Conservation (phyloP, 1,284 basidiomycete species). For the Agaricales sp. region DNA sequence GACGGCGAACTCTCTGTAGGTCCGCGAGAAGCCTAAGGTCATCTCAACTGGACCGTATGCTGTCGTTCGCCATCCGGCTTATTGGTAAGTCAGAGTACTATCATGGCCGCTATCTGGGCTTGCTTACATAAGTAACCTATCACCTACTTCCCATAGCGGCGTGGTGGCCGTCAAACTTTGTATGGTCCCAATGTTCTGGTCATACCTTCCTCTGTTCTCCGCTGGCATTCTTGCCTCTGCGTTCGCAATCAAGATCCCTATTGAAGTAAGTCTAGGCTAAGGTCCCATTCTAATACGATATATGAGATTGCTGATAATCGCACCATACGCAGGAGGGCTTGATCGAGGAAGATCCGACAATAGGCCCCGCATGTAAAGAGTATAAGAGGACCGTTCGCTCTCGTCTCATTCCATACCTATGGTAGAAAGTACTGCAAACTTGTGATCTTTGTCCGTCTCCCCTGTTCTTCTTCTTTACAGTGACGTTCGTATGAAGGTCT, state of each 20-base stretch:
- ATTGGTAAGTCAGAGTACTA: constrained; percentile 19
- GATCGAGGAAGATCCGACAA: constrained; percentile 18
- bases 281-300: background rate
- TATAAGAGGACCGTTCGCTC: constrained; percentile 22
- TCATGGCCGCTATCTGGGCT: no score
- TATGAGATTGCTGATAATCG: background rate
- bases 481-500: no score
- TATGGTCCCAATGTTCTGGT: constrained; percentile 24
- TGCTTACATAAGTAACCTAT: background rate
- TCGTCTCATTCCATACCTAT: constrained; percentile 23
- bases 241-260: constrained; percentile 22
- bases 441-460: no score
- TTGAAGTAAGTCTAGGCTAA: constrained; percentile 18
- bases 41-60: constrained; percentile 20
- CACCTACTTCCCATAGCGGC: constrained; percentile 11
- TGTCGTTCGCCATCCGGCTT: constrained; percentile 22
- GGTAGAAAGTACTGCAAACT: no score
- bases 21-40: constrained; percentile 16
- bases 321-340: constrained; percentile 16
- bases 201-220: constrained; percentile 21
- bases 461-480: no score
- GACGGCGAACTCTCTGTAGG: background rate
- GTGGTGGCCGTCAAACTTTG: constrained; percentile 19
- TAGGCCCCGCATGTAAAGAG: constrained; percentile 20
- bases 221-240: constrained; percentile 14